Evolutionary conservation across 2,329 filamentous ascomycete genomes (phyloP), one percentile per base, ranked within the genome.

Genomic region (Tolypocladium ophioglossoides): DNA sequence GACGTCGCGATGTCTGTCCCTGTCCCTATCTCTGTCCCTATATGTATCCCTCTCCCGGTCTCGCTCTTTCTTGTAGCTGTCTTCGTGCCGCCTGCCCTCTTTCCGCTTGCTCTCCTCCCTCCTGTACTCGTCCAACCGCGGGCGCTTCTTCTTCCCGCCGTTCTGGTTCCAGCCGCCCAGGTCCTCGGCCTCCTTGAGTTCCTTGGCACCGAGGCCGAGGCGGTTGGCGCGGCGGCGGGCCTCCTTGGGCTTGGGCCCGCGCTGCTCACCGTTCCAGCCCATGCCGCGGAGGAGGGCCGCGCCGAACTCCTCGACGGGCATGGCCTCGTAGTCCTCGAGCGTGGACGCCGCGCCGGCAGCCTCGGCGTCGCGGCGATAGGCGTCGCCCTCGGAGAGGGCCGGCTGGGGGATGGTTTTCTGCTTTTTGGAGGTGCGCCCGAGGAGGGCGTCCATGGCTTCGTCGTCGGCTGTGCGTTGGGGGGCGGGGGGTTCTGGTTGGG

Each of bases 251-350:
- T 71, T 76, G 3, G 74, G 69, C 2, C 76, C 78, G 49, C 75
- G 72, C 57, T 78, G 74, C 53, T 83, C 80, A 69, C 72, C 86
- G 75, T 96, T 91, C 91, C 92, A 96, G 10, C 94, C 94, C 88
- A 97, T 96, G 11, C 91, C 91, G 35, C 91, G 84, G 38, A 99
- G 78, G 59, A 97, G 77, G 0, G 91, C 91, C 20, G 91, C 87
- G 9, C 94, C 94, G 60, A 97, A 99, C 62, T 96, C 91, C 61
- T 96, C 92, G 18, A 97, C 90, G 0, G 94, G 92, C 57, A 96
- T 86, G 14, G 86, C 84, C 55, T 87, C 86, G 71, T 97, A 97
- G 63, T 94, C 89, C 37, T 89, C 87, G 20, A 95, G 74, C 0
- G 84, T 88, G 4, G 90, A 85, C 34, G 82, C 78, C 24, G 90